A percentile compares a stretch with the other conserved stretches of the same genome.
Conservation (phyloP, 768 basidiomycete species). For the Gloeostereum incarnatum region DNA sequence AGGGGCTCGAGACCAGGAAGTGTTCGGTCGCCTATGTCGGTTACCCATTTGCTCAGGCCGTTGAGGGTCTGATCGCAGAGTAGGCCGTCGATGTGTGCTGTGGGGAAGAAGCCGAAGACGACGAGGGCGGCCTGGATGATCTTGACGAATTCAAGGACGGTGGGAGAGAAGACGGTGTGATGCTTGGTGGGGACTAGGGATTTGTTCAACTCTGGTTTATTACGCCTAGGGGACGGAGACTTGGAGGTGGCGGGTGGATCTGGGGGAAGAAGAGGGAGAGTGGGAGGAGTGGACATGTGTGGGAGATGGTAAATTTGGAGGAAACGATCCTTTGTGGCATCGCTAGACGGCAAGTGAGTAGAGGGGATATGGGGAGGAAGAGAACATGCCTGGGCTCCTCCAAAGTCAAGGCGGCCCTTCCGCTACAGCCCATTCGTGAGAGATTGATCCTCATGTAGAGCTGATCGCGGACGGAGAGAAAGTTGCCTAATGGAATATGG, state of each 20-base stretch:
- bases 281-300: no score
- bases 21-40: constrained; percentile 53
- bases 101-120: constrained; percentile 49
- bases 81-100: constrained; percentile 45
- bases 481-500: constrained; percentile 64
- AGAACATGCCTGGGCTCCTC: constrained; percentile 73
- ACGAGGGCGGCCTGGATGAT: constrained; percentile 63
- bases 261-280: no score
- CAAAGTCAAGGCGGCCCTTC: constrained; percentile 67
- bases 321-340: constrained; percentile 76
- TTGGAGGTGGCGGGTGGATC: no score
- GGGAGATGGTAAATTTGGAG: constrained; percentile 56
- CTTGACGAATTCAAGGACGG: constrained; percentile 71
- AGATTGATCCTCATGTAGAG: constrained; percentile 79
- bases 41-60: constrained; percentile 60
- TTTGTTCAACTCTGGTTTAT: no score
- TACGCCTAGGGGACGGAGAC: no score
- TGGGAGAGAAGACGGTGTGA: constrained; percentile 39
- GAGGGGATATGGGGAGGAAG: no score
- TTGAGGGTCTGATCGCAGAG: constrained; percentile 72
- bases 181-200: constrained; percentile 11
- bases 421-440: constrained; percentile 76
- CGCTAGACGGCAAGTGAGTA: no score
- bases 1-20: constrained; percentile 55
- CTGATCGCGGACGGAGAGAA: constrained; percentile 50